phyloP scores from a whole-genome alignment of 305 asterid species.

The Fraxinus baroniana region DNA sequence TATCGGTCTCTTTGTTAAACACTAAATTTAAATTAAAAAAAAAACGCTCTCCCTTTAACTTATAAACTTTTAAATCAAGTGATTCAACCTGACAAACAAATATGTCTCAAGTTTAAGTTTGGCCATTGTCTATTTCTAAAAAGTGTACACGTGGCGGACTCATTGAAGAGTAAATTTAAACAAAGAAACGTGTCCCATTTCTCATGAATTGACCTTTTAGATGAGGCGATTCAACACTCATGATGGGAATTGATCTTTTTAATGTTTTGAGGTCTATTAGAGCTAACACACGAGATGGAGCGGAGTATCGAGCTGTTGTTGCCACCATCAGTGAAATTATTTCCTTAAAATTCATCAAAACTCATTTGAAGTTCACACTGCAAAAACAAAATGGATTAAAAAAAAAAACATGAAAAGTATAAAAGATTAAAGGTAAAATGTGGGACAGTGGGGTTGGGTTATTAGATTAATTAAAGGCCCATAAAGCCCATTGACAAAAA shows the following conservation, averaged over 20 bases:
- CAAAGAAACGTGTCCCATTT: not conserved
- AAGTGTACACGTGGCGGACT: not conserved
- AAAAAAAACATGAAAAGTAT: not conserved
- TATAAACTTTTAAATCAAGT: not conserved
- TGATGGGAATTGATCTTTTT: not conserved
- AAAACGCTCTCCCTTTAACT: not conserved
- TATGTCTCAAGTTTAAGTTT: too few species aligned
- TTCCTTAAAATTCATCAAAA: not conserved
- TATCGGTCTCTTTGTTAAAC: not conserved
- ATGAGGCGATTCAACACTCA: not conserved
- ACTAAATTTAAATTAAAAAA: not conserved
- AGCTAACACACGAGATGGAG: too few species aligned
- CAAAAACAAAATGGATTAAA: not conserved
- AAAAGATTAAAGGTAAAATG: conserved; percentile 5
- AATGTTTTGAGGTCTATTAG: not conserved
- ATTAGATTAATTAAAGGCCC: too few species aligned
- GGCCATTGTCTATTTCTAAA: not conserved
- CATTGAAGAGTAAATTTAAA: not conserved
- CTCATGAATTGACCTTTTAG: not conserved
- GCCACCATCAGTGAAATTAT: not conserved
- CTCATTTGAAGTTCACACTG: not conserved
- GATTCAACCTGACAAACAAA: too few species aligned
- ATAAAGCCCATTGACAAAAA: too few species aligned
- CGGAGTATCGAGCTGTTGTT: too few species aligned
- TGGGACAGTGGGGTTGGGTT: conserved; percentile 53